Evolutionary conservation across 2,329 filamentous ascomycete species (phyloP).

Genomic region (Cadophora malorum): DNA sequence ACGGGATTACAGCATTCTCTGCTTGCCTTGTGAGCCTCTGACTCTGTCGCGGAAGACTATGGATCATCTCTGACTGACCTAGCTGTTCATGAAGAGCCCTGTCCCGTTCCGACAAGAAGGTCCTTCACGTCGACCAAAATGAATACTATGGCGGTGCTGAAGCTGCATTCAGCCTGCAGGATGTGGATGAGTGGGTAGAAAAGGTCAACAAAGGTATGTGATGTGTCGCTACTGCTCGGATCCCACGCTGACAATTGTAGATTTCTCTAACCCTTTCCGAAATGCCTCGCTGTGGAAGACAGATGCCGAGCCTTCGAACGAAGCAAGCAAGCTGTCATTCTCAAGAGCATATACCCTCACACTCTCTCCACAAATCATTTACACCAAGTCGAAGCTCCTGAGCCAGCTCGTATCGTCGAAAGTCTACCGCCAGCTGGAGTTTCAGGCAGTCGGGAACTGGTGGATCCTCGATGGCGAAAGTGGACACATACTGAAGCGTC

Average conservation of each 20-base stretch:
- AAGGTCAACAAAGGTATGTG: slow-evolving; percentile 47
- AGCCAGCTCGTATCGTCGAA: slow-evolving; percentile 85
- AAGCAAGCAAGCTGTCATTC: slow-evolving; percentile 57
- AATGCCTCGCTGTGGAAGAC: slow-evolving; percentile 42
- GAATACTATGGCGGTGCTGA: slow-evolving; percentile 87
- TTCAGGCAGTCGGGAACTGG: slow-evolving; percentile 91
- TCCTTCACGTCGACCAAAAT: slow-evolving; percentile 88
- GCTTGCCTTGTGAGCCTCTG: slow-evolving; percentile 70
- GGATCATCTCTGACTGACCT: slow-evolving; percentile 73
- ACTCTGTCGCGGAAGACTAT: slow-evolving; percentile 33
- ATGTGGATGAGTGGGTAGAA: slow-evolving; percentile 77
- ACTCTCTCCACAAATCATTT: slow-evolving; percentile 85
- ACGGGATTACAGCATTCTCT: slow-evolving; percentile 81
- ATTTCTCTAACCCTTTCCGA: slow-evolving; percentile 35
- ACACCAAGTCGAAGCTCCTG: slow-evolving; percentile 80
- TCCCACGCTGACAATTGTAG: slow-evolving; percentile 25
- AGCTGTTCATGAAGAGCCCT: slow-evolving; percentile 76
- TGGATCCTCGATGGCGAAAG: slow-evolving; percentile 66
- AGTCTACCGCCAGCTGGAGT: slow-evolving; percentile 89
- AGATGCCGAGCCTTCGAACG: slow-evolving; percentile 40
- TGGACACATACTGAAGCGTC: slow-evolving; percentile 61
- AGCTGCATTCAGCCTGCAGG: slow-evolving; percentile 83
- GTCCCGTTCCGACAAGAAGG: slow-evolving; percentile 88
- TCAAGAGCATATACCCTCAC: slow-evolving; percentile 83
- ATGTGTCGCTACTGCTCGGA: neutral